Evolutionary conservation across 768 basidiomycete species (phyloP), one percentile per base, ranked within the genome.

Genomic region (Lepiota brunneoincarnata): DNA sequence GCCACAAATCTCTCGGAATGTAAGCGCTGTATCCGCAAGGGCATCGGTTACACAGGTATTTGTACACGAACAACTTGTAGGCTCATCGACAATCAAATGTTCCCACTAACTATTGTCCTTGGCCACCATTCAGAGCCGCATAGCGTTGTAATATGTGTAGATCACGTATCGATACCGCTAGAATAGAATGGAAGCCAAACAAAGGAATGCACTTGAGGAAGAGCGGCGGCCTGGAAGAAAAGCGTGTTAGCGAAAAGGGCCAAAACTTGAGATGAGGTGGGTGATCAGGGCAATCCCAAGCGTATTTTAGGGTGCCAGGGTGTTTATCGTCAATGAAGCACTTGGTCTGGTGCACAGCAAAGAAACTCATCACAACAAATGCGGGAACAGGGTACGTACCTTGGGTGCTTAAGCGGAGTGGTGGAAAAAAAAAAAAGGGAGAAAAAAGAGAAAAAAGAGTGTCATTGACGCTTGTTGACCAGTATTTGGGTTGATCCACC

Each of bases 261-360:
- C 34, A 41, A 28, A 2, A 23, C 48, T 18, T 9, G 18, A 28
- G 35, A 53, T 20, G 41, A 38, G 45, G 26, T 18, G 56, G 65
- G 65, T 55, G 37, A 58, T 81, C 78, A 79, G 78, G 79, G 63
- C 73, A 26, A 47, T 60, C 74, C 71, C 72, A 70, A 76, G 78
- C 77, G 78, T 80, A 80, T 69, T 70, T 53, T 72, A 72, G 72
- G 54, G 69, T 65, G 68, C 66, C 74, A 73, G 74, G 77, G 73
- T 69, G 61, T 56, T 66, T 75, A 58, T 79, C 79, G 68, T 75
- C 78, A 68, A 68, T 60, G 73, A 64, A 63, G 66, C 68, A 67
- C 75, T 81, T 75, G 75, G 78, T 65, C 79, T 81, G 79, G 79
- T 81, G 79, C 79, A 79, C 79, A 81, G 78, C 79, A 69, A 71